These are phyloP conservation scores for Didymella segeticola DNA, from an alignment of 2,329 filamentous ascomycete genomes.

Conservation along the genomic window DNA sequence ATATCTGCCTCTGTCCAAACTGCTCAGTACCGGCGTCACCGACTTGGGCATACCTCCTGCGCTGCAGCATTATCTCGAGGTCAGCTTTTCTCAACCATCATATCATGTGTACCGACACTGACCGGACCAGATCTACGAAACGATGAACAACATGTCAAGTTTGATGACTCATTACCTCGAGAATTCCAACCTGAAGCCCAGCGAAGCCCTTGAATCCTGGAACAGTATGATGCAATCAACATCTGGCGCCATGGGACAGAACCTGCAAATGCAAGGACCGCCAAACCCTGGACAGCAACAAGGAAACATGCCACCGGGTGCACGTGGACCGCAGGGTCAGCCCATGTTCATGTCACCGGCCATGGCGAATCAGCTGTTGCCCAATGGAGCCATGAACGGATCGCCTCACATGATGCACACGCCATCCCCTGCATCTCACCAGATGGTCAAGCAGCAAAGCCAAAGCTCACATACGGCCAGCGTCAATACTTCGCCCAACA, in stretches of 20 bases:
- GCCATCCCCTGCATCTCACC: constrained; percentile 55
- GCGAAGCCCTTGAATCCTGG: constrained; percentile 62
- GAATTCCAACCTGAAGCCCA: constrained; percentile 59
- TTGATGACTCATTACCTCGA: constrained; percentile 65
- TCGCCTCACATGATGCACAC: constrained; percentile 57
- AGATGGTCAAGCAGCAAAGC: constrained; percentile 64
- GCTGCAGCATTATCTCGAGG: constrained; percentile 69
- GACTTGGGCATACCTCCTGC: constrained; percentile 63
- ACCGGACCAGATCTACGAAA: constrained; percentile 64
- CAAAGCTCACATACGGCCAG: constrained; percentile 62
- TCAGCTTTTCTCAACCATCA: constrained; percentile 45
- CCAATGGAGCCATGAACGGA: constrained; percentile 57
- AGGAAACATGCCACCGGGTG: constrained; percentile 39
- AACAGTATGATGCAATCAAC: constrained; percentile 54
- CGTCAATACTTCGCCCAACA: constrained; percentile 68
- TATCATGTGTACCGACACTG: constrained; percentile 17
- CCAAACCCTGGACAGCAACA: constrained; percentile 39
- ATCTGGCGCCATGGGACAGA: constrained; percentile 26
- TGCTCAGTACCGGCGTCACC: constrained; percentile 56
- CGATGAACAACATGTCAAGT: constrained; percentile 68
- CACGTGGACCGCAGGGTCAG: constrained; percentile 41
- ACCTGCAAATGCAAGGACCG: constrained; percentile 33
- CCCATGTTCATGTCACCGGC: constrained; percentile 64
- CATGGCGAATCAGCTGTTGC: constrained; percentile 61
- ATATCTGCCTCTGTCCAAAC: constrained; percentile 52